phyloP scores from a whole-genome alignment of 2,329 filamentous ascomycete species.

The Plenodomus lindquistii region DNA sequence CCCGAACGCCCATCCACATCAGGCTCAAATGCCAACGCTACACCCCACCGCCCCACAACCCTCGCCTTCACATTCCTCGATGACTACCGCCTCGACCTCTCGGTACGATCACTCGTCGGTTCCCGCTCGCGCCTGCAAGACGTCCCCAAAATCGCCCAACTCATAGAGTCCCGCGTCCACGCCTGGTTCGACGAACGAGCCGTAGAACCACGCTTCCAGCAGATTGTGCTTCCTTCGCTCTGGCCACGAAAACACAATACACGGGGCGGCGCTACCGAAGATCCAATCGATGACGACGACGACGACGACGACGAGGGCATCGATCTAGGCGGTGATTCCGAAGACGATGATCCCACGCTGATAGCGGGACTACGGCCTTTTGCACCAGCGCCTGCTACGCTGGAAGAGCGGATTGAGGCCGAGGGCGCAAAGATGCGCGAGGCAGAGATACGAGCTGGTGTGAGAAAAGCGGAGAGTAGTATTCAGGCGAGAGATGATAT shows the following conservation, averaged over 20 bases:
- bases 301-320: conserved; percentile 31
- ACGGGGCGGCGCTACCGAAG: conserved; percentile 66
- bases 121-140: conserved; percentile 80
- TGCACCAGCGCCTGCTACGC: conserved; percentile 10
- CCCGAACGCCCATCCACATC: conserved; percentile 44
- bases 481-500: conserved; percentile 8
- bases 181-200: conserved; percentile 87
- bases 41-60: conserved; percentile 67
- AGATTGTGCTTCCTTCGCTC: conserved; percentile 78
- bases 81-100: conserved; percentile 83
- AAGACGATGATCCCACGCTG: not conserved
- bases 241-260: conserved; percentile 88
- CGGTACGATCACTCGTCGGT: conserved; percentile 76
- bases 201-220: conserved; percentile 84
- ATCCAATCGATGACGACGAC: conserved; percentile 39
- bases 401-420: conserved; percentile 40
- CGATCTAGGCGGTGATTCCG: conserved; percentile 16
- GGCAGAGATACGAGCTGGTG: conserved; percentile 41
- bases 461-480: conserved; percentile 3
- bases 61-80: conserved; percentile 94
- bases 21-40: conserved; percentile 7
- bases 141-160: conserved; percentile 84
- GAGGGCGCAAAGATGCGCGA: conserved; percentile 44
- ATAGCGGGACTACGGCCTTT: not conserved
- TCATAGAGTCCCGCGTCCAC: conserved; percentile 78